Percentiles rank a stretch among this genome's conserved stretches.
phyloP scores from a whole-genome alignment of 2,329 filamentous ascomycete genomes.

The Hymenoscyphus infarciens region DNA sequence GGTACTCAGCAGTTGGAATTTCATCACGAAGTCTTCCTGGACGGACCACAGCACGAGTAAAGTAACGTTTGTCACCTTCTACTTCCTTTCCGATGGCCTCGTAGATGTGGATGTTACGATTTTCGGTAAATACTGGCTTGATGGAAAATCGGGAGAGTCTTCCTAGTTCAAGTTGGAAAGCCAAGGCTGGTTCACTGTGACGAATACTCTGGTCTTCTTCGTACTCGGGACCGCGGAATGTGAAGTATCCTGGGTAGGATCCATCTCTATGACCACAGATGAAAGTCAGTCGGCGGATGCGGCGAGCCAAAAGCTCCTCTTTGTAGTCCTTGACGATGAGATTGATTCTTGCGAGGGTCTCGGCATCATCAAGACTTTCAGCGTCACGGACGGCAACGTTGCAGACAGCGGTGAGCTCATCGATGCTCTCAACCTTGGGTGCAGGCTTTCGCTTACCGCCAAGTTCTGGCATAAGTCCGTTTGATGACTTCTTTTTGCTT shows the following conservation, averaged over 20 bases:
- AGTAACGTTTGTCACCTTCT: slow-evolving; percentile 97
- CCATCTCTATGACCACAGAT: slow-evolving; percentile 94
- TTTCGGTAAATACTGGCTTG: slow-evolving; percentile 97
- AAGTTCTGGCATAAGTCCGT: slow-evolving; percentile 67
- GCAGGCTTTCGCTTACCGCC: slow-evolving; percentile 65
- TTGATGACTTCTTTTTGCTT: slow-evolving; percentile 52
- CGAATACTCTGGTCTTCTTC: slow-evolving; percentile 92
- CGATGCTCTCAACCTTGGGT: slow-evolving; percentile 54
- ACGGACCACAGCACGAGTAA: slow-evolving; percentile 91
- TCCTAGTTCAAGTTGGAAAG: slow-evolving; percentile 96
- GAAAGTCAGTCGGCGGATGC: slow-evolving; percentile 88
- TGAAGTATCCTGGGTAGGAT: slow-evolving; percentile 95
- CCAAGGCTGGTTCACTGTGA: slow-evolving; percentile 92
- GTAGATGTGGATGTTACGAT: slow-evolving; percentile 98
- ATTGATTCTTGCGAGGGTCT: slow-evolving; percentile 72
- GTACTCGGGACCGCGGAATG: slow-evolving; percentile 90
- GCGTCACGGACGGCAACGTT: slow-evolving; percentile 89
- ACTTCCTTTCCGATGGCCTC: slow-evolving; percentile 93
- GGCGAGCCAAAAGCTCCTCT: slow-evolving; percentile 75
- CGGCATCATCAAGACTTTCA: slow-evolving; percentile 77
- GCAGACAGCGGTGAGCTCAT: slow-evolving; percentile 85
- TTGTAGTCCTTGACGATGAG: slow-evolving; percentile 76
- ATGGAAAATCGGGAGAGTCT: slow-evolving; percentile 96
- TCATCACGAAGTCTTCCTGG: slow-evolving; percentile 93
- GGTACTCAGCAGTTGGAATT: slow-evolving; percentile 96